Base-by-base conservation (phyloP, 2,329 filamentous ascomycete species). In the Aspergillus ruber region DNA sequence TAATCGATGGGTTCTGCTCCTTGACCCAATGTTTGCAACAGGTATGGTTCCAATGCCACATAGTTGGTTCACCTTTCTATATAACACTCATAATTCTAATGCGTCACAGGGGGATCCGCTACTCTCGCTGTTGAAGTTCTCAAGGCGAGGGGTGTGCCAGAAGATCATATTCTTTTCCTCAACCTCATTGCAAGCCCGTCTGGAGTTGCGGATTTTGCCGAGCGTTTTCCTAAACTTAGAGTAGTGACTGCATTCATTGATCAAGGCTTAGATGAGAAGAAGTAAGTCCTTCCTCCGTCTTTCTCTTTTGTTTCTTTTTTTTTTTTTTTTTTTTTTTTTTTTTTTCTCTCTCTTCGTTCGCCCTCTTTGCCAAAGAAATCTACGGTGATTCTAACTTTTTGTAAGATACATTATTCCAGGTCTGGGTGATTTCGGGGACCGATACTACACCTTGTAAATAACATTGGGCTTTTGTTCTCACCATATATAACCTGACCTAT, bases 11-110 rank as follows among this genome's bases (percentile, higher is more conserved):
- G 91, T 96, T 32, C 74, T 98, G 50, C 76, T 98, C 40, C 74
- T 98, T 41, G 93, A 98, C 66, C 93, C 93, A n/a, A 98, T 98
- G 93, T 90, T 98, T 72, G 93, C 93, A 49, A 98, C 93, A 58
- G 90, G 89, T 90, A 71, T 56, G 53, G 25, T 33, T 23, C 5
- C 15, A 29, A 29, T 5, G 9, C 25, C 25, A 29, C 25, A 29
- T 29, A 12, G 10, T 29, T 29, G 25, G 10, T 29, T 29, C 10
- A 10, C 3, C 9, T 29, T 29, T 29, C 10, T 4, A 12, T 29
- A 29, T 4, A 29, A 29, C 12, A 12, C 25, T 29, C 9, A 12
- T 12, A 2, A 18, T 15, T 17, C 55, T 61, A 12, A 55, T 42
- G 39, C 21, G n/a, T 17, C 42, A 35, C 49, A 93, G 90, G 91